Percentiles rank a stretch among this genome's conserved stretches.
phyloP scores from a whole-genome alignment of 768 basidiomycete species.

The Gymnopilus dilepis region DNA sequence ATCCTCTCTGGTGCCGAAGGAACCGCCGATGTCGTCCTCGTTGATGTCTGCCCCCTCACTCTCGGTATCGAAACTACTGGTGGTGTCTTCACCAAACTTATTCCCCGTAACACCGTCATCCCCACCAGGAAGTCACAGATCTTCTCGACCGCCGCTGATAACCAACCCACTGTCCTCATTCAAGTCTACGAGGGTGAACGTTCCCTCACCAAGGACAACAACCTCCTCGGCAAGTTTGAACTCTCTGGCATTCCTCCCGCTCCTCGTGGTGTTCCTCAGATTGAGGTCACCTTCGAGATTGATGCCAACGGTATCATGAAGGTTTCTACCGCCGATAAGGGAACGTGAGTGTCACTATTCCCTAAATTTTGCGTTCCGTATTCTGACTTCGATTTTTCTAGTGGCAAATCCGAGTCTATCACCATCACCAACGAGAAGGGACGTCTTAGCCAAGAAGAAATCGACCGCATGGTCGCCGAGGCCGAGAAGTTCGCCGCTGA shows the following conservation, averaged over 20 bases:
- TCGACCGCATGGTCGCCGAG: conserved; percentile 11
- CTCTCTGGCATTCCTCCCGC: conserved; percentile 17
- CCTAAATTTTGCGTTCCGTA: neutral
- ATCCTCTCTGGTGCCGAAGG: conserved; percentile 97
- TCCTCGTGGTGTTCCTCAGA: conserved; percentile 64
- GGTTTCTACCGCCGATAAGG: conserved; percentile 78
- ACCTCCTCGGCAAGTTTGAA: conserved; percentile 15
- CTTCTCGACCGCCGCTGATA: conserved; percentile 17
- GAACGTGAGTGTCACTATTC: conserved; percentile 56
- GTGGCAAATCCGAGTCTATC: conserved; percentile 72
- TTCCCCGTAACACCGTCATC: conserved; percentile 12
- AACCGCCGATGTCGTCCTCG: no score
- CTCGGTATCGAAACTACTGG: conserved; percentile 17
- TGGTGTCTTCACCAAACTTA: conserved; percentile 13
- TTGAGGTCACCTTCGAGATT: conserved; percentile 82
- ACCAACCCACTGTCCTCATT: conserved; percentile 14
- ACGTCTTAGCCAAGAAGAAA: conserved; percentile 10
- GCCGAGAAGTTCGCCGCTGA: conserved; percentile 35
- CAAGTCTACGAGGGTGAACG: conserved; percentile 19
- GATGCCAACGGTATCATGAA: conserved; percentile 79
- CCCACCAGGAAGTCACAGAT: conserved; percentile 17
- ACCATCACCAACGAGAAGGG: conserved; percentile 73
- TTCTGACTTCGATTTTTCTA: conserved; percentile 20
- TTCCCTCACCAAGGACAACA: conserved; percentile 15
- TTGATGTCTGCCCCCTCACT: conserved; percentile 12